Conservation (phyloP, 202 grass and related monocot genomes). For the Carex arenaria region DNA sequence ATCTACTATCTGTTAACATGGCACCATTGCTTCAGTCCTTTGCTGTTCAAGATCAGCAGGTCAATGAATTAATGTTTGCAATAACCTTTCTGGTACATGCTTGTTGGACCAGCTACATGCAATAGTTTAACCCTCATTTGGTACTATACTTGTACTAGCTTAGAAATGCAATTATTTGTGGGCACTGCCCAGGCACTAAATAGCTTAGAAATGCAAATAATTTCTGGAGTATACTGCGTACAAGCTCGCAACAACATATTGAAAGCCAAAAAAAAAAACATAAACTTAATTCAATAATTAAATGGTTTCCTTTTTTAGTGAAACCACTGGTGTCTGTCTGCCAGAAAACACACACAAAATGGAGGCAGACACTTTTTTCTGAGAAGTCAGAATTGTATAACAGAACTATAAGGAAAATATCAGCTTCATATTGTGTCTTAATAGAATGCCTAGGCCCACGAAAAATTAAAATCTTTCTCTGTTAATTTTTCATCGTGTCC, state of each 20-base stretch:
- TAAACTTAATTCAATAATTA: background rate
- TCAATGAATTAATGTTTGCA: slow-evolving; percentile 3
- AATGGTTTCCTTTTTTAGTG: background rate
- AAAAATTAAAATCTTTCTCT: background rate
- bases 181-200: background rate
- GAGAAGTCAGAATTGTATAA: background rate
- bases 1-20: slow-evolving; percentile 66
- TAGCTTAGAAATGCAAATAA: background rate
- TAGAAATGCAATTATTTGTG: background rate
- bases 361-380: background rate
- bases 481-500: background rate
- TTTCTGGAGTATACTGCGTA: background rate
- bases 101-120: background rate
- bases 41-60: slow-evolving; percentile 55
- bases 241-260: background rate
- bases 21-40: slow-evolving; percentile 47
- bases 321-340: background rate
- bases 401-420: background rate
- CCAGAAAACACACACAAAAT: background rate
- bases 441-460: background rate
- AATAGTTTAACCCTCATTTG: background rate
- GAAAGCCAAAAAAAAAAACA: background rate
- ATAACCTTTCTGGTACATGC: background rate
- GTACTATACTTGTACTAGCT: background rate
- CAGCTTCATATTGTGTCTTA: background rate